Percentiles rank a stretch among this genome's conserved stretches.
These are phyloP conservation scores for Lodderomyces oxycetoniae DNA, from an alignment of 1,139 yeast genomes.

Conservation along the genomic window DNA sequence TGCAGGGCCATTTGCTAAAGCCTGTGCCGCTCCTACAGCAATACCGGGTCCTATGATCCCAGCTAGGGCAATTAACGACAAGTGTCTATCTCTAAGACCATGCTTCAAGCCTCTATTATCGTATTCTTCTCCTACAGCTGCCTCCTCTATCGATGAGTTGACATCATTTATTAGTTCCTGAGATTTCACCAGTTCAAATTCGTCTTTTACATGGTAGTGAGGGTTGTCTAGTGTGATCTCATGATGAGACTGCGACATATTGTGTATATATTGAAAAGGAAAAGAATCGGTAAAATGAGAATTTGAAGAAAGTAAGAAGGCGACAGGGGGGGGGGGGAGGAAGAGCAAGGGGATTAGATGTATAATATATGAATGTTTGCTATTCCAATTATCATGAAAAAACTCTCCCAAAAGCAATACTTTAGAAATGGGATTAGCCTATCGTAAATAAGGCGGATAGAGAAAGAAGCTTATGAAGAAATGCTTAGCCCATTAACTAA, in stretches of 20 bases:
- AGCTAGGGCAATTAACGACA: conserved; percentile 46
- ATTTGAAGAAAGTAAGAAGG: not conserved
- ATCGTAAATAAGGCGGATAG: no score
- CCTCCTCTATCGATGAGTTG: conserved; percentile 1
- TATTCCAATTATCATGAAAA: no score
- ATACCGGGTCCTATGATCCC: conserved; percentile 57
- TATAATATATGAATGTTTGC: not conserved
- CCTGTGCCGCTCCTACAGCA: conserved; percentile 43
- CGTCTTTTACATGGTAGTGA: no score
- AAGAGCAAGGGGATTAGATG: not conserved
- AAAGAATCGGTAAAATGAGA: not conserved
- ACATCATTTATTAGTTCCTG: conserved; percentile 2
- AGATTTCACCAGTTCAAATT: conserved; percentile 5
- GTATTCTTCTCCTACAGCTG: not conserved
- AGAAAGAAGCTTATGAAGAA: no score
- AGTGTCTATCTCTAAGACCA: conserved; percentile 40
- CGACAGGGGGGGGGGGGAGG: not conserved
- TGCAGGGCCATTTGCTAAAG: conserved; percentile 44
- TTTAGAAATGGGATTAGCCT: no score
- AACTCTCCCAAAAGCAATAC: no score
- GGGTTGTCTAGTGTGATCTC: not conserved
- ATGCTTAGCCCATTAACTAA: no score
- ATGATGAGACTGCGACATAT: not conserved
- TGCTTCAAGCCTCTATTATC: conserved; percentile 23
- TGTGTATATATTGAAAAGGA: not conserved